phyloP scores from a whole-genome alignment of 2,329 filamentous ascomycete genomes.

The Colletotrichum karsti region DNA sequence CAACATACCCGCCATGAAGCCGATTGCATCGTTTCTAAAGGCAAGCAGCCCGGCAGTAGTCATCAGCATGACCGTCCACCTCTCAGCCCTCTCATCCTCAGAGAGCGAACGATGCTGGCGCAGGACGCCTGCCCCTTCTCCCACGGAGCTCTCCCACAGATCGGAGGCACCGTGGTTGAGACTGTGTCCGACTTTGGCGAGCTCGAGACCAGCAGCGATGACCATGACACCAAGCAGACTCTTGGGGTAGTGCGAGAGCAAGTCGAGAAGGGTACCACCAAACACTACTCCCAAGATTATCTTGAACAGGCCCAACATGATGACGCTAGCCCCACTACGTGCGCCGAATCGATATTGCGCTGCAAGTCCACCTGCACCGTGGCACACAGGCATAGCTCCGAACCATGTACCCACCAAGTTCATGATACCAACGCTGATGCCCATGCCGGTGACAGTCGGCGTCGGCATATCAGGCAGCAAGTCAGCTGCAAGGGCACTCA shows the following conservation, averaged over 20 bases:
- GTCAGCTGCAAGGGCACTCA: conserved; percentile 80
- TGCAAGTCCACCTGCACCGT: conserved; percentile 89
- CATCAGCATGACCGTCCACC: conserved; percentile 91
- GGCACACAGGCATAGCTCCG: conserved; percentile 94
- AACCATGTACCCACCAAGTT: conserved; percentile 91
- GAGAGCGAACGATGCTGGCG: conserved; percentile 62
- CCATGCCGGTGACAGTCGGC: conserved; percentile 79
- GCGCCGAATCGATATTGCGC: conserved; percentile 93
- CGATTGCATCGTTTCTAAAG: conserved; percentile 90
- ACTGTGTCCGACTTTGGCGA: conserved; percentile 85
- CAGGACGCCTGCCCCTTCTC: conserved; percentile 35
- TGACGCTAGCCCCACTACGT: conserved; percentile 83
- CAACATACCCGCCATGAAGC: conserved; percentile 82
- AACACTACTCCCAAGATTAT: conserved; percentile 79
- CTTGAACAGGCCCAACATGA: conserved; percentile 82
- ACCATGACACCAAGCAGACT: conserved; percentile 88
- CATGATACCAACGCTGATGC: conserved; percentile 83
- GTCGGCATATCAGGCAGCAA: conserved; percentile 74
- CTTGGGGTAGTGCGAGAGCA: conserved; percentile 78
- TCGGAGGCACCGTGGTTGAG: conserved; percentile 77
- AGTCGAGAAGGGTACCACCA: conserved; percentile 74
- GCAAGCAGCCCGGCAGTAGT: conserved; percentile 84
- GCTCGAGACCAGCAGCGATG: conserved; percentile 85
- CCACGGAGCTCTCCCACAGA: conserved; percentile 63
- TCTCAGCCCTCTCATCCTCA: conserved; percentile 74